Evolutionary conservation across 805 yeast species (phyloP).

Genomic region (Candida quercuum): DNA sequence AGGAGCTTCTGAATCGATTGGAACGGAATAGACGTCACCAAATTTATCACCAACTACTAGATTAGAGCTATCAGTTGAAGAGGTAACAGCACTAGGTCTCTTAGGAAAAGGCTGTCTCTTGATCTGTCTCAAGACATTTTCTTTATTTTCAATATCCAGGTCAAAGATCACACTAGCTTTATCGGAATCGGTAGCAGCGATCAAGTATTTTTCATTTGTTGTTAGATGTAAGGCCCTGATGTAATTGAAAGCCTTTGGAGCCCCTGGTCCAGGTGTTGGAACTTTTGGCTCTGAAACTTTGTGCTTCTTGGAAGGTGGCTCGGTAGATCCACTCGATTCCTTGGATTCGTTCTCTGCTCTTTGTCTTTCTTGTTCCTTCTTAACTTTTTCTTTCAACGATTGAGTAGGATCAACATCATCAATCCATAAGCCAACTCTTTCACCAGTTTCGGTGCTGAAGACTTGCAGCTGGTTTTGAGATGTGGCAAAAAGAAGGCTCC

Average conservation of each 20-base stretch:
- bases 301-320: constrained; percentile 27
- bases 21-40: constrained; percentile 82
- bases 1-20: constrained; percentile 32
- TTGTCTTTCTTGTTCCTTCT: constrained; percentile 27
- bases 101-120: constrained; percentile 82
- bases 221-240: constrained; percentile 58
- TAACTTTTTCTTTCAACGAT: constrained; percentile 41
- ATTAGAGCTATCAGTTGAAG: constrained; percentile 51
- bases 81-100: constrained; percentile 84
- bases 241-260: constrained; percentile 61
- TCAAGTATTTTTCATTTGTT: constrained; percentile 46
- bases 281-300: constrained; percentile 42
- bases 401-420: constrained; percentile 50
- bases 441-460: constrained; percentile 35
- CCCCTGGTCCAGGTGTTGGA: constrained; percentile 64
- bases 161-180: constrained; percentile 68
- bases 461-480: constrained; percentile 56
- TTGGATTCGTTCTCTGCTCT: constrained; percentile 1
- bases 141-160: constrained; percentile 24
- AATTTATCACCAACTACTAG: constrained; percentile 87
- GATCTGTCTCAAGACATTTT: constrained; percentile 41
- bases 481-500: constrained; percentile 47
- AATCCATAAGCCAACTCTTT: constrained; percentile 52
- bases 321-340: constrained; percentile 16
- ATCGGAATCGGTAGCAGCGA: constrained; percentile 77